Percentiles rank a stretch among this genome's conserved stretches.
These are phyloP conservation scores for Candida nemodendra DNA, from an alignment of 805 yeast genomes.

Conservation along the genomic window DNA sequence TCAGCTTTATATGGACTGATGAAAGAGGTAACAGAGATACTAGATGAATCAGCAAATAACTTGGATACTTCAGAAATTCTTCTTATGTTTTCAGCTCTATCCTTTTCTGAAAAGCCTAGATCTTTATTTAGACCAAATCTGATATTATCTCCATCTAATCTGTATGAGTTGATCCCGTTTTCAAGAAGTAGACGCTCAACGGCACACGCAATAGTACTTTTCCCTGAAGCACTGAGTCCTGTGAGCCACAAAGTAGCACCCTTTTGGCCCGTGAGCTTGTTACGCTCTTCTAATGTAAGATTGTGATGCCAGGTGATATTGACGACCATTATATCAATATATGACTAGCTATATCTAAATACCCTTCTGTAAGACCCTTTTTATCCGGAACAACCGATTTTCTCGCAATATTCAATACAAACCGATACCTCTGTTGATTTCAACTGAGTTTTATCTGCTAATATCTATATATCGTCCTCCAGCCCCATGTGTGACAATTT, in stretches of 20 bases:
- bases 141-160: conserved; percentile 92
- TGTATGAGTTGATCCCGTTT: conserved; percentile 69
- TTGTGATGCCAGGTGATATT: conserved; percentile 97
- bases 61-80: conserved; percentile 94
- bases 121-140: conserved; percentile 95
- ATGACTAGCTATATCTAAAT: too few relatives aligned
- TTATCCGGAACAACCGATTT: too few relatives aligned
- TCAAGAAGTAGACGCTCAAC: conserved; percentile 78
- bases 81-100: conserved; percentile 92
- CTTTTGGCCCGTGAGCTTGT: conserved; percentile 65
- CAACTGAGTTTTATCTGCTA: too few relatives aligned
- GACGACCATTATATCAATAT: conserved; percentile 88
- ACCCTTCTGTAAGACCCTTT: too few relatives aligned
- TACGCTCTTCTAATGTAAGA: conserved; percentile 79
- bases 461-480: too few relatives aligned
- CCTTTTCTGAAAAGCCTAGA: conserved; percentile 87
- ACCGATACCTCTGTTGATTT: too few relatives aligned
- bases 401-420: too few relatives aligned
- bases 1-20: conserved; percentile 89
- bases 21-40: conserved; percentile 85
- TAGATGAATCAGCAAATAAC: conserved; percentile 89
- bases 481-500: too few relatives aligned
- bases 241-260: conserved; percentile 96
- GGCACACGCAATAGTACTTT: conserved; percentile 93
- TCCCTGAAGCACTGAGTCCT: conserved; percentile 93